Percentiles rank a stretch among this genome's conserved stretches.
phyloP scores from a whole-genome alignment of 2,329 filamentous ascomycete species.

The Fusarium drepaniforme region DNA sequence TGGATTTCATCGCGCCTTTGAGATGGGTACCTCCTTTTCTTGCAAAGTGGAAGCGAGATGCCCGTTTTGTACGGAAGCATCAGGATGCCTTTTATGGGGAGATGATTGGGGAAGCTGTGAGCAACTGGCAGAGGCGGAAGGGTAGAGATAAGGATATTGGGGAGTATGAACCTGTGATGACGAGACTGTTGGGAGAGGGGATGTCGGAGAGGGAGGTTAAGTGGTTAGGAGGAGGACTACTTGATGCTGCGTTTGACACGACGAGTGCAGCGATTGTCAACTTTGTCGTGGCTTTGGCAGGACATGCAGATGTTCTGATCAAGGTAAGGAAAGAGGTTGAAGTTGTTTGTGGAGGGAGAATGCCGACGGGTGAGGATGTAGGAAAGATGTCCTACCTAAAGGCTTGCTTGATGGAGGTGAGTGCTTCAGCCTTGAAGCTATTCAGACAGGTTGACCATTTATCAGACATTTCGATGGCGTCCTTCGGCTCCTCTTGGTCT shows the following conservation, averaged over 20 bases:
- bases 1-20: slow-evolving; percentile 42
- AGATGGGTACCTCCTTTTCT: slow-evolving; percentile 33
- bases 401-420: slow-evolving; percentile 41
- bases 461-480: slow-evolving; percentile 50
- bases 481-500: slow-evolving; percentile 57
- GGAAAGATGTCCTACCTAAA: slow-evolving; percentile 39
- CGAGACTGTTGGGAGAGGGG: slow-evolving; percentile 32
- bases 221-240: slow-evolving; percentile 31
- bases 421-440: not conserved
- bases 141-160: slow-evolving; percentile 2
- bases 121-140: slow-evolving; percentile 9
- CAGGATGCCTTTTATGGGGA: slow-evolving; percentile 35
- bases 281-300: slow-evolving; percentile 39
- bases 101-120: slow-evolving; percentile 16
- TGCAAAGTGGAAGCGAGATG: slow-evolving; percentile 39
- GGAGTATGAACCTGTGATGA: slow-evolving; percentile 27
- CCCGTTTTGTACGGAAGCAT: slow-evolving; percentile 34
- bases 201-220: slow-evolving; percentile 36
- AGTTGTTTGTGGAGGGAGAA: slow-evolving; percentile 21
- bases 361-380: slow-evolving; percentile 47
- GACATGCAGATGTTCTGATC: slow-evolving; percentile 34
- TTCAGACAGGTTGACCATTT: not conserved
- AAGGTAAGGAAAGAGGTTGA: slow-evolving; percentile 39
- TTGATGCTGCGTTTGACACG: slow-evolving; percentile 45
- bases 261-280: slow-evolving; percentile 32